phyloP scores from a whole-genome alignment of 1,139 yeast species.

The Diutina mesorugosa region DNA sequence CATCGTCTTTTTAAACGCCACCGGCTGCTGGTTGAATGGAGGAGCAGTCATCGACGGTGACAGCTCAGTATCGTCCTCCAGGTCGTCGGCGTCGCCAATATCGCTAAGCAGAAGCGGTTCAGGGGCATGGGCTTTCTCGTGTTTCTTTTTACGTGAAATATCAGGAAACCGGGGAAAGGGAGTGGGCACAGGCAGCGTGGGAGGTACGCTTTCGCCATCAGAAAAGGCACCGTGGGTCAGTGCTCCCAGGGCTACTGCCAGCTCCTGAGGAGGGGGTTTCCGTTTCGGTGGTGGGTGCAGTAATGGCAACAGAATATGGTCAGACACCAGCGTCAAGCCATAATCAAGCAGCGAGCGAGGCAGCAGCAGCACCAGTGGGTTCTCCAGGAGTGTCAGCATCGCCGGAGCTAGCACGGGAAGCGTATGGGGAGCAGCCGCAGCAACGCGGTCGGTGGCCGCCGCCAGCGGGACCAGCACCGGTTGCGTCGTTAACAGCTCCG shows the following conservation, averaged over 20 bases:
- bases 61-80: neutral
- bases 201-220: neutral
- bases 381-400: neutral
- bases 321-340: neutral
- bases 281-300: neutral
- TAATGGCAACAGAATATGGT: neutral
- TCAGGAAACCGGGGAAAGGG: neutral
- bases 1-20: slow-evolving; percentile 54
- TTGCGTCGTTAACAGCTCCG: neutral
- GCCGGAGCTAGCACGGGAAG: neutral
- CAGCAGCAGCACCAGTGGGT: neutral
- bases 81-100: neutral
- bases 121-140: neutral
- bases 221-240: neutral
- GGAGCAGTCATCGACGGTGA: neutral
- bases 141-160: neutral
- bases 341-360: neutral
- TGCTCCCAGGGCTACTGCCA: neutral
- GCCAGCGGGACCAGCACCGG: neutral
- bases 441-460: neutral
- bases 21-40: slow-evolving; percentile 6
- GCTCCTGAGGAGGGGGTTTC: neutral
- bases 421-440: neutral
- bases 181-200: neutral
- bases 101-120: neutral